Percentiles rank a stretch among this genome's conserved stretches.
Conservation (phyloP, 352 stramenopile species). For the Pythium vanterpoolii region DNA sequence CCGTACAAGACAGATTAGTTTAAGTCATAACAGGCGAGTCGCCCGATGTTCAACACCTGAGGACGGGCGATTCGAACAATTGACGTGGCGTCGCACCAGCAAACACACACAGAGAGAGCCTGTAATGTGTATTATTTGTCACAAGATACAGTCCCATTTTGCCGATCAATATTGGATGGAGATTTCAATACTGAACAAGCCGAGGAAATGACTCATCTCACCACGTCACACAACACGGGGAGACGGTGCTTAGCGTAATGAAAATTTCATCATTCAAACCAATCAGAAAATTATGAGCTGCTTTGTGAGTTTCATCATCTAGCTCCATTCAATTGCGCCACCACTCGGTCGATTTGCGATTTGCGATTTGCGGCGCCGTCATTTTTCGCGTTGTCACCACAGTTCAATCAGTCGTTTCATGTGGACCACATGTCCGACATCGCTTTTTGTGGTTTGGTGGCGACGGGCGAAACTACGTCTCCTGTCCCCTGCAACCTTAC, state of each 20-base stretch:
- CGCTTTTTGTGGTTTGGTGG: not conserved
- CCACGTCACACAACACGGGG: no score
- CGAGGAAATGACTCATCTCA: no score
- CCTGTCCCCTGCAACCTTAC: not conserved
- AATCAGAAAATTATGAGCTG: no score
- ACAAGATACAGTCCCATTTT: constrained; percentile 4
- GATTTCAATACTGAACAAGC: no score
- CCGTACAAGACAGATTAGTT: constrained; percentile 17
- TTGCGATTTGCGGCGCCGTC: not conserved
- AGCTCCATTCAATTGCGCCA: no score
- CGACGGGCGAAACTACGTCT: not conserved
- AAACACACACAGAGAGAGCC: not conserved
- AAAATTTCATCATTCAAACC: no score
- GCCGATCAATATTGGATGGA: no score
- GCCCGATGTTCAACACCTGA: no score
- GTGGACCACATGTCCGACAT: not conserved
- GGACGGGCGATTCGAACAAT: constrained; percentile 4
- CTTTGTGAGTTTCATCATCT: no score
- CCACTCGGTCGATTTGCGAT: no score
- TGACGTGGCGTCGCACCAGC: constrained; percentile 12
- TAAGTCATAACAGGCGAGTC: no score
- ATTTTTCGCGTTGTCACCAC: not conserved
- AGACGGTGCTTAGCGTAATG: no score
- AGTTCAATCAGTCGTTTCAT: not conserved
- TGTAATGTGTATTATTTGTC: not conserved